Evolutionary conservation across 805 yeast species (phyloP), one percentile per base, ranked within the genome.

Genomic region (Zygoascus bituminiphila): DNA sequence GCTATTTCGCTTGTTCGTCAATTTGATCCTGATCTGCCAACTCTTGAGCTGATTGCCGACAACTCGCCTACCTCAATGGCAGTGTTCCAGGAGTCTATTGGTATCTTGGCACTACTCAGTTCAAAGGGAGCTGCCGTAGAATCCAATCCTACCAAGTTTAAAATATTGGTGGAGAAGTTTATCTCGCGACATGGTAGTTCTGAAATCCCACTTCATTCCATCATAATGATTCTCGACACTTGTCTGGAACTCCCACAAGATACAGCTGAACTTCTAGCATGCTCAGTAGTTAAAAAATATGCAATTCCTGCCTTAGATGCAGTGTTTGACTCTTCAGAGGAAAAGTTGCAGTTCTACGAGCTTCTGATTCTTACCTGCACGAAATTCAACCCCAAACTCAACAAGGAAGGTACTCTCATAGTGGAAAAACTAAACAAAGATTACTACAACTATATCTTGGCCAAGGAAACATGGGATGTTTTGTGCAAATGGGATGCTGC

Each of bases 381-480:
- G 19, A 53, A 56, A 23, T 60, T 62, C 36, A 58, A 57, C 14
- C 62, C 56, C 25, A 54, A 51, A 5, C 25, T 48, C 7, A 22
- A 17, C 31, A 24, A 23, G n/a, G 42, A 44, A 36, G 47, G 47
- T 36, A 35, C 35, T 8, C 7, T 22, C 10, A 35, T 46, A 5
- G 53, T 53, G 8, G 42, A 37, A 12, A 20, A 40, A 6, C 35
- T 50, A 20, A 36, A 44, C 17, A 35, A 42, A 21, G 14, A 37
- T 17, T 45, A 50, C 31, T 44, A 40, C 14, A n/a, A 15, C n/a
- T 44, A 48, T 10, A 42, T 25, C 15, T 24, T 53, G 6, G 57
- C 43, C 23, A 58, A 62, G 44, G 68, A 62, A 26, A 60, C 69
- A 1, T 65, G 69, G 68, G 68, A 66, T 44, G 59, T 59, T 14